A percentile compares a stretch with the other conserved stretches of the same genome.
Conservation (phyloP, 495 filamentous ascomycete species). For the Friedmanniomyces endolithicus region DNA sequence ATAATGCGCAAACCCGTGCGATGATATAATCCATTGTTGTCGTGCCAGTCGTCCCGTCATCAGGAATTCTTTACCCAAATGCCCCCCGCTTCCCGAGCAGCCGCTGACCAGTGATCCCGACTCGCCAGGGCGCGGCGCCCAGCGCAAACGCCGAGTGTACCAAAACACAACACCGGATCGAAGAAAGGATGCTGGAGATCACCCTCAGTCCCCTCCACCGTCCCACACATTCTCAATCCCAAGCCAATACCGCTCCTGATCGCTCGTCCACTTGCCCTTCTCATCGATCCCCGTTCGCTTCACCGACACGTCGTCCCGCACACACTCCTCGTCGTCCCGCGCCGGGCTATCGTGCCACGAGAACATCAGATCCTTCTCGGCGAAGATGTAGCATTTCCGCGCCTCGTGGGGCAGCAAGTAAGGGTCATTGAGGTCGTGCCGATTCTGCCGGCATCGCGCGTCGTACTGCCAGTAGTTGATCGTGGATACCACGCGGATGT, state of each 20-base stretch:
- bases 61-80: too few relatives aligned
- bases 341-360: conserved; percentile 7
- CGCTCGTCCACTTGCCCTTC: conserved; percentile 11
- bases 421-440: conserved; percentile 10
- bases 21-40: too few relatives aligned
- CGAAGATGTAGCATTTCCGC: conserved; percentile 12
- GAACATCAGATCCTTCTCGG: conserved; percentile 15
- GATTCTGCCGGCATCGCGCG: neutral
- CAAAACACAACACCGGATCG: neutral
- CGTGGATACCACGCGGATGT: neutral
- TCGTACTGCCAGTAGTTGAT: conserved; percentile 7
- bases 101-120: too few relatives aligned
- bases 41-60: too few relatives aligned
- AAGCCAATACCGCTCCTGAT: conserved; percentile 16
- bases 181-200: neutral
- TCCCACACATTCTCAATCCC: conserved; percentile 18
- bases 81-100: too few relatives aligned
- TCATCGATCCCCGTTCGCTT: conserved; percentile 8
- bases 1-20: too few relatives aligned
- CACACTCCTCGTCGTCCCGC: neutral
- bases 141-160: neutral
- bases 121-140: neutral
- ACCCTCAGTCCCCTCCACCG: neutral
- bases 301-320: conserved; percentile 5
- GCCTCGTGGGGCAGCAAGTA: conserved; percentile 6